A percentile compares a stretch with the other conserved stretches of the same genome.
Evolutionary conservation across 108 stramenopile genomes (phyloP).

Genomic region (Schizochytrium sp.): DNA sequence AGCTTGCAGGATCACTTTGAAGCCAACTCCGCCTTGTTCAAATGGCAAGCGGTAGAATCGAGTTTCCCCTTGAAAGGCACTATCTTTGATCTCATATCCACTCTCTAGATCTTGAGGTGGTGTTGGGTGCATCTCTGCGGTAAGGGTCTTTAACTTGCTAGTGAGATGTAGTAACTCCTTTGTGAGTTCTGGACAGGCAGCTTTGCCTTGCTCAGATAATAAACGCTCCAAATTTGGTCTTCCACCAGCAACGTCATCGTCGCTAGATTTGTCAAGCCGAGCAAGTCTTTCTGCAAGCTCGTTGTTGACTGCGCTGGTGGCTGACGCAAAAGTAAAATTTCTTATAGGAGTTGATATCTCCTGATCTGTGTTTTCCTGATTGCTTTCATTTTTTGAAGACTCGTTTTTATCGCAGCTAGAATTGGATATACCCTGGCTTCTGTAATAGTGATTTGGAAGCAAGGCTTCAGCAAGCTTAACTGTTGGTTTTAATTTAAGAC

Average conservation of each 20-base stretch:
- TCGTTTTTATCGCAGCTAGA: no score
- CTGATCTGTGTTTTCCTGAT: no score
- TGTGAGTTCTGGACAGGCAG: not conserved
- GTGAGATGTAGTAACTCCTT: not conserved
- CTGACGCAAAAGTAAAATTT: no score
- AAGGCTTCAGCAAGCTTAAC: no score
- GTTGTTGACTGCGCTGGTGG: no score
- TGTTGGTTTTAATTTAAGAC: no score
- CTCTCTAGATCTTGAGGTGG: not conserved
- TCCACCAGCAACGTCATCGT: not conserved
- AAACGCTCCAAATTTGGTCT: not conserved
- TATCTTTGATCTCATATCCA: conserved; percentile 44
- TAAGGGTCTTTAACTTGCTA: conserved; percentile 30
- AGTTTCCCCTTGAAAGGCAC: conserved; percentile 4
- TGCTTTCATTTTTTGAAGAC: no score
- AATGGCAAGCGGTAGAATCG: conserved; percentile 32
- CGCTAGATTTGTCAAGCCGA: not conserved
- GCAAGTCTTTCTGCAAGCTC: not conserved
- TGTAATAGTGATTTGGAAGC: no score
- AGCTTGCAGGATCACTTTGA: conserved; percentile 37
- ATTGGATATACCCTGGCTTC: no score
- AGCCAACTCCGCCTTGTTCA: conserved; percentile 3
- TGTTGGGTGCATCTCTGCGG: conserved; percentile 1
- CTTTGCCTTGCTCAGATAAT: not conserved
- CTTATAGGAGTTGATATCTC: no score